Evolutionary conservation across 192 early-diverging fungal species (phyloP).

Genomic region (Linnemannia exigua): DNA sequence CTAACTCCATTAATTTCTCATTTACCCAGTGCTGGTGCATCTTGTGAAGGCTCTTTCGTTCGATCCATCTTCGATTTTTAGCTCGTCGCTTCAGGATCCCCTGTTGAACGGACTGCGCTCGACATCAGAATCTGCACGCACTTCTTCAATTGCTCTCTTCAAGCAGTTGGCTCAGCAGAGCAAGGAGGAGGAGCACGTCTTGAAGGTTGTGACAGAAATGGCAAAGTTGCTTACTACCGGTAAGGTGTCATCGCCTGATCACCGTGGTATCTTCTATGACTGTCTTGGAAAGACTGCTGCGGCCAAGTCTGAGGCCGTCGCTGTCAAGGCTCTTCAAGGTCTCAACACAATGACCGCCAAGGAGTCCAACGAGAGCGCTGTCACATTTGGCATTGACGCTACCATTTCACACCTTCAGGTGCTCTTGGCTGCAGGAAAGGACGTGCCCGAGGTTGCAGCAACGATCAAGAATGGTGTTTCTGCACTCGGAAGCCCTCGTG

Average conservation of each 20-base stretch:
- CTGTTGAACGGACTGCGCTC: constrained; percentile 77
- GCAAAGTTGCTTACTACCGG: constrained; percentile 70
- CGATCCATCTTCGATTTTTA: constrained; percentile 72
- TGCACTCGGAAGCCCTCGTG: constrained; percentile 74
- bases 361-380: constrained; percentile 83
- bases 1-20: too few species aligned
- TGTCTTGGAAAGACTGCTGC: constrained; percentile 63
- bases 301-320: constrained; percentile 51
- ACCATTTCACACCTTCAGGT: constrained; percentile 67
- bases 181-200: constrained; percentile 63
- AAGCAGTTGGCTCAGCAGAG: constrained; percentile 65
- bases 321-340: constrained; percentile 69
- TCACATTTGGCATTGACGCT: constrained; percentile 71
- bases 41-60: constrained; percentile 69
- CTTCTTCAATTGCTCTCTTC: constrained; percentile 73
- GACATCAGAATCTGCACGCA: constrained; percentile 68
- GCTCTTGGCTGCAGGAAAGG: constrained; percentile 59
- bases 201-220: constrained; percentile 72
- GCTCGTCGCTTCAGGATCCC: constrained; percentile 74
- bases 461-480: constrained; percentile 65
- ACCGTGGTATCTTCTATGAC: constrained; percentile 74
- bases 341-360: constrained; percentile 78
- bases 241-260: constrained; percentile 75
- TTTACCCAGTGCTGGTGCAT: constrained; percentile 61
- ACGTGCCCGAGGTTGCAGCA: constrained; percentile 58